Evolutionary conservation across 345 rosid species (phyloP).

Genomic region (Citrus reticulata): DNA sequence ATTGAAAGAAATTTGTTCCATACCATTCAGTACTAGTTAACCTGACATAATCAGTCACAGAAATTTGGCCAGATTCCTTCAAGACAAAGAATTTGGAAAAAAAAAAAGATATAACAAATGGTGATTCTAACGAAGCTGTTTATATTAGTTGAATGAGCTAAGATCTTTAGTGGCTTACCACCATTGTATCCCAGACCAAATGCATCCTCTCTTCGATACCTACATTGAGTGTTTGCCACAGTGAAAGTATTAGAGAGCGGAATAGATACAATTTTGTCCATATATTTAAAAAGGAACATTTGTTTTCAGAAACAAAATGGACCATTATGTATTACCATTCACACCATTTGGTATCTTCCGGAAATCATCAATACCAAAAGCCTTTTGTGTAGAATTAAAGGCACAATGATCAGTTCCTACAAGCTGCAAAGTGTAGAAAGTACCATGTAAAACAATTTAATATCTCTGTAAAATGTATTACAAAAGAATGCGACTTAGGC

Average conservation of each 20-base stretch:
- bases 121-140: not conserved
- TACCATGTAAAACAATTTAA: slow-evolving; percentile 7
- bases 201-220: slow-evolving; percentile 99
- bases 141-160: not conserved
- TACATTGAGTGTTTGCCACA: slow-evolving; percentile 22
- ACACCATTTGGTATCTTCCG: slow-evolving; percentile 93
- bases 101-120: not conserved
- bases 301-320: slow-evolving; percentile 14
- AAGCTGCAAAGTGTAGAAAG: slow-evolving; percentile 51
- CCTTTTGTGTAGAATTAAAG: slow-evolving; percentile 83
- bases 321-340: slow-evolving; percentile 56
- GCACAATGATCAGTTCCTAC: slow-evolving; percentile 97
- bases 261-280: slow-evolving; percentile 1
- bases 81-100: slow-evolving; percentile 12
- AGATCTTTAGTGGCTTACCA: slow-evolving; percentile 51
- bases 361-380: slow-evolving; percentile 83
- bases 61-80: slow-evolving; percentile 77
- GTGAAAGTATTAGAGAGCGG: slow-evolving; percentile 6
- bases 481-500: not conserved
- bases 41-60: slow-evolving; percentile 65
- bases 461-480: not conserved
- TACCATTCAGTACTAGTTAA: slow-evolving; percentile 86
- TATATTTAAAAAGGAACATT: not conserved
- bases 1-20: slow-evolving; percentile 6
- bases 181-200: slow-evolving; percentile 91